A percentile compares a stretch with the other conserved stretches of the same genome.
Evolutionary conservation across 805 yeast genomes (phyloP).

Genomic region (Wickerhamiella galacta): DNA sequence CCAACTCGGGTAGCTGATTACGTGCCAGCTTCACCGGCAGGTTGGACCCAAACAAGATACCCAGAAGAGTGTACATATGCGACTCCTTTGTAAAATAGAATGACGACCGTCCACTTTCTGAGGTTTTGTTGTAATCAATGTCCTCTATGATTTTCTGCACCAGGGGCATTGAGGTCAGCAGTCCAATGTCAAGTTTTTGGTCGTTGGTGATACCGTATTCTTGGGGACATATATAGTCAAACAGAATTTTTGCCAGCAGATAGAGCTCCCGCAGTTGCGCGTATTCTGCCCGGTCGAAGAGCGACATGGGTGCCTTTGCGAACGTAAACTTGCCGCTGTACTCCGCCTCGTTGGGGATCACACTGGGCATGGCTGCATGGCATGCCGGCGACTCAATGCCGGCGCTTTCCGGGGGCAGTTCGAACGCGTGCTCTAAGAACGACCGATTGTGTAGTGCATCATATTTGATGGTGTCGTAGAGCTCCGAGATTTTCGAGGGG

Average conservation of each 20-base stretch:
- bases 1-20: conserved; percentile 91
- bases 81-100: conserved; percentile 94
- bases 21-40: conserved; percentile 91
- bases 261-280: conserved; percentile 76
- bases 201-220: conserved; percentile 94
- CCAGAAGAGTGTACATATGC: conserved; percentile 84
- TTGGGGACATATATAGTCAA: conserved; percentile 96
- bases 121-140: conserved; percentile 58
- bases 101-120: conserved; percentile 71
- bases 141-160: conserved; percentile 76
- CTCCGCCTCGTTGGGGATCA: conserved; percentile 18
- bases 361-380: conserved; percentile 21
- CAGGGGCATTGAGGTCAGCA: conserved; percentile 82
- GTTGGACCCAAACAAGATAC: conserved; percentile 79
- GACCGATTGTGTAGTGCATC: conserved; percentile 93
- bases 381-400: conserved; percentile 27
- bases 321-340: conserved; percentile 19
- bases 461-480: conserved; percentile 95
- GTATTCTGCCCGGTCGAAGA: conserved; percentile 67
- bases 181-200: conserved; percentile 90
- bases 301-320: conserved; percentile 19
- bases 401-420: conserved; percentile 18
- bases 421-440: conserved; percentile 68
- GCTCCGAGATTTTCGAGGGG: conserved; percentile 90
- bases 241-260: conserved; percentile 75